Evolutionary conservation across 768 basidiomycete species (phyloP), one percentile per base, ranked within the genome.

Genomic region (Clavulina sp.): DNA sequence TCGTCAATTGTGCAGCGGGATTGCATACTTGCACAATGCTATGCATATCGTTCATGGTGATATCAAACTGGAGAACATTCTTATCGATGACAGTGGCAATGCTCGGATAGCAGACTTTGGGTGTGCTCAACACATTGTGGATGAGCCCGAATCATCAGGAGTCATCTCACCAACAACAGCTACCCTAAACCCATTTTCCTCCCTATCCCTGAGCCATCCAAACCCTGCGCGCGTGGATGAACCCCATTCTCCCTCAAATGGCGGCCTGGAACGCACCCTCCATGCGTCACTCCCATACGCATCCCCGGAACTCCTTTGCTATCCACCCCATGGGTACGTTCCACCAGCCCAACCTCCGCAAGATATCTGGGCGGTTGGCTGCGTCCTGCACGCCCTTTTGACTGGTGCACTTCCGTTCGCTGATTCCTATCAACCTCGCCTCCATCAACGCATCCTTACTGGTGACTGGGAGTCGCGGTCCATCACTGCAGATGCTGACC

Each of bases 281-380:
- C 16, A 28, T 13, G 92, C 89, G 4, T 93, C 89, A 1, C 67
- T 96, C 2, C 89, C 88, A 0, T 96, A 96, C 60, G 84, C 87
- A 1, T 74, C 91, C 0, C 91, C 91, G 4, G 91, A 96, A 62
- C 73, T 95, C 2, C 72, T 95, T 77, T 3, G 77, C 84, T 0
- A 55, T 5, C 54, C 52, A 7, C 60, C 66, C 64, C 2, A 60
- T 67, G 29, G 63, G 63, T 1, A 60, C 67, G 0, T 58, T 9
- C 19, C 18, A 29, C 41, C 46, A n/a, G 26, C 53, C 43, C 26
- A 26, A 58, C 81, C 89, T 2, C 77, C 84, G 0, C 86, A 91
- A 61, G 95, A 99, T 57, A 80, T 97, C 28, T 99, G 95, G 95
- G 91, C 95, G 0, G 68, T 96, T 2, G 95, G 95, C 0, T 79